Base-by-base conservation (phyloP, 371 early-diverging fungal species). In the Apophysomyces variabilis region DNA sequence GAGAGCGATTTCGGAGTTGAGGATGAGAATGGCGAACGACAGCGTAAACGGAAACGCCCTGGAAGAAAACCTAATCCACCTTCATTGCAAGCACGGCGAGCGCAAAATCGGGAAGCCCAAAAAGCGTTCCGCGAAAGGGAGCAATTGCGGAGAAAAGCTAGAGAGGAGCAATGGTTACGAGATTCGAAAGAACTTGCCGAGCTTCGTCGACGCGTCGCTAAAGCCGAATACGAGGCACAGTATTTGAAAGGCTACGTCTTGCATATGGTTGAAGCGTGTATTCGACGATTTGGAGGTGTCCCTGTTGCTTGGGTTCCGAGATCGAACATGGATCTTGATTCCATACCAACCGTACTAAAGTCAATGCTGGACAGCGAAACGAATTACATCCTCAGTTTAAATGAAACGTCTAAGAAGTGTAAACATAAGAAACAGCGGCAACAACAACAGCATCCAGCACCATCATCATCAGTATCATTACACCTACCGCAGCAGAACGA, bases 41-140 rank as follows among this genome's bases (percentile, higher is more conserved):
- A 74, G 5, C 70, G 76, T 13, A 68, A 69, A 45, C 76, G 76
- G 4, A 79, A 79, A 61, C 74, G 76, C 58, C 79, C 79, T 13
- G 79, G 79, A n/a, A 47, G 79, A 35, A 79, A 79, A 38, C 75
- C 76, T 16, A 79, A 79, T 38, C 79, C 79, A 37, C 76, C 79
- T 5, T 66, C 76, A 38, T 58, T 71, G 7, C 76, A 74, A 50
- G 74, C 74, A 60, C 68, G 79, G 18, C 91, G 90, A 47, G 79
- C 76, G 36, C 79, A 79, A 32, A 76, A 79, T 35, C 64, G 79
- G 60, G 76, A 72, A 18, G 76, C 79, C 1, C 79, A 79, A 64
- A 47, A 73, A 32, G 74, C 74, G 14, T 79, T 79, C 57, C 70
- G 79, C 8, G 79, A 74, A 57, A 58, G 79, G 38, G 76, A 79